Evolutionary conservation across 345 rosid genomes (phyloP).

Genomic region (Heritiera fomes): DNA sequence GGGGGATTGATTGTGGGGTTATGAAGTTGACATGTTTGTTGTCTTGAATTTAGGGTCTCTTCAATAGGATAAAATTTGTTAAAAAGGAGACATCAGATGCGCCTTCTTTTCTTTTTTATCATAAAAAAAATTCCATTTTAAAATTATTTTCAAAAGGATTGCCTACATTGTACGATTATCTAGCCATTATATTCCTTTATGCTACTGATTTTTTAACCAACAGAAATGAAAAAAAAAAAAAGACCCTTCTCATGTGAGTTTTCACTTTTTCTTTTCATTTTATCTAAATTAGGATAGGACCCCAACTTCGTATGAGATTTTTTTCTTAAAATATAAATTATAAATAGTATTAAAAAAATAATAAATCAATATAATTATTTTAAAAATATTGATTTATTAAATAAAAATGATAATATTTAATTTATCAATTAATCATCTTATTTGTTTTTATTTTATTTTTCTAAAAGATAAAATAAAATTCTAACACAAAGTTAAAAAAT

Average conservation of each 20-base stretch:
- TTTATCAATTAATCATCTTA: no score
- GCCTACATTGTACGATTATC: slow-evolving; percentile 23
- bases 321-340: no score
- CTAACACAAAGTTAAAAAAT: no score
- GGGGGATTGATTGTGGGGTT: slow-evolving; percentile 16
- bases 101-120: neutral
- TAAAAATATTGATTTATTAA: no score
- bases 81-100: slow-evolving; percentile 23
- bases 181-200: neutral
- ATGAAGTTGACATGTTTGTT: slow-evolving; percentile 27
- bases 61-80: neutral
- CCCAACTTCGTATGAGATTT: no score
- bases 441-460: no score
- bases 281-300: neutral
- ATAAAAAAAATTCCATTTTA: neutral
- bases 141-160: neutral
- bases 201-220: neutral
- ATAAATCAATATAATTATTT: no score
- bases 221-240: no score
- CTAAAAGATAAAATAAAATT: no score
- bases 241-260: neutral
- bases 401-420: no score
- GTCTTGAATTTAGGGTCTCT: slow-evolving; percentile 14
- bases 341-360: no score
- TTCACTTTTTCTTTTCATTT: neutral